Conservation (phyloP, 164 flowering plant genomes). For the grape (Vitis vinifera) region ASM3070453v1 NC_081811.1:24244501-24245000, state of each 20-base stretch:
- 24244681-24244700: neutral
- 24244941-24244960: conserved; percentile 1
- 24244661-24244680: too few relatives aligned
- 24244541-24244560: too few relatives aligned
- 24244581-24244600: too few relatives aligned
- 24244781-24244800: conserved; percentile 74
- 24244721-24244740: conserved; percentile 46
- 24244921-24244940: conserved; percentile 41
- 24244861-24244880: neutral
- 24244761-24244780: conserved; percentile 69
- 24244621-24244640: neutral
- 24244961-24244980: neutral
- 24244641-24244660: neutral
- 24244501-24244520: too few relatives aligned
- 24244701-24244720: conserved; percentile 34
- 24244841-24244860: neutral
- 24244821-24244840: conserved; percentile 65
- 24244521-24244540: too few relatives aligned
- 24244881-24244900: neutral
- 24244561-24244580: too few relatives aligned
- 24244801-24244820: conserved; percentile 41
- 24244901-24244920: conserved; percentile 18
- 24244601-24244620: too few relatives aligned
- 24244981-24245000: conserved; percentile 1
- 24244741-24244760: conserved; percentile 62